Evolutionary conservation across 2,329 filamentous ascomycete genomes (phyloP).

Genomic region (Pseudogymnoascus sp.): DNA sequence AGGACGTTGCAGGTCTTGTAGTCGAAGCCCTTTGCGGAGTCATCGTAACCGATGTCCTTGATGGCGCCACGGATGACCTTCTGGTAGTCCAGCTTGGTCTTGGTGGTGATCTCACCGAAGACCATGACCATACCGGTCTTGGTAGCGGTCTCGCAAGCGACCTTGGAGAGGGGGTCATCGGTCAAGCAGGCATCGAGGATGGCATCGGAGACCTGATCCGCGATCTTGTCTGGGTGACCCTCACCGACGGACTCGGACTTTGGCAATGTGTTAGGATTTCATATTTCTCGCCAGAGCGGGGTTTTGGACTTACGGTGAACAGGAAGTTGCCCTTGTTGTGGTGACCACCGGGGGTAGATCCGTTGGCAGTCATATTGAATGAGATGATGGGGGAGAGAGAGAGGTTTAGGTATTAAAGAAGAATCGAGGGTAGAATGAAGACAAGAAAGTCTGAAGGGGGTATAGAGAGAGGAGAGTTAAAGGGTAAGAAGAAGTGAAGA

Average conservation of each 20-base stretch:
- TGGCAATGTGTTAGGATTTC: slow-evolving; percentile 13
- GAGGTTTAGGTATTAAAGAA: not conserved
- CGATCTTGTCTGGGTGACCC: slow-evolving; percentile 94
- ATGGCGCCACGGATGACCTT: slow-evolving; percentile 89
- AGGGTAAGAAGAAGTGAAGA: slow-evolving; percentile 11
- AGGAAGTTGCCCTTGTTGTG: slow-evolving; percentile 66
- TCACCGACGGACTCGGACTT: slow-evolving; percentile 82
- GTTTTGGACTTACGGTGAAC: slow-evolving; percentile 56
- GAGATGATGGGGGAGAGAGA: slow-evolving; percentile 9
- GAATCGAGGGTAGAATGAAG: slow-evolving; percentile 10
- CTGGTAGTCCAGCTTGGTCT: slow-evolving; percentile 93
- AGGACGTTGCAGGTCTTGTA: slow-evolving; percentile 99
- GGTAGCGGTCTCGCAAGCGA: slow-evolving; percentile 97
- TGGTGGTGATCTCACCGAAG: slow-evolving; percentile 97
- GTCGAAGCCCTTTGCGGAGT: slow-evolving; percentile 96
- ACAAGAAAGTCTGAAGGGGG: slow-evolving; percentile 11
- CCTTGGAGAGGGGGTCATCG: slow-evolving; percentile 95
- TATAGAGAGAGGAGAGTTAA: slow-evolving; percentile 7
- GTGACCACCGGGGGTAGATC: slow-evolving; percentile 29
- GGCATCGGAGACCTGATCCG: slow-evolving; percentile 96
- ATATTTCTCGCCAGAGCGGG: not conserved
- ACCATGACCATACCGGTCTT: slow-evolving; percentile 99
- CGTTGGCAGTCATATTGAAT: slow-evolving; percentile 48
- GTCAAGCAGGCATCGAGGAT: slow-evolving; percentile 95
- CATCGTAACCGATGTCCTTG: slow-evolving; percentile 98